Conservation (phyloP, 2,329 filamentous ascomycete species). For the Pleomassaria siparia region DNA sequence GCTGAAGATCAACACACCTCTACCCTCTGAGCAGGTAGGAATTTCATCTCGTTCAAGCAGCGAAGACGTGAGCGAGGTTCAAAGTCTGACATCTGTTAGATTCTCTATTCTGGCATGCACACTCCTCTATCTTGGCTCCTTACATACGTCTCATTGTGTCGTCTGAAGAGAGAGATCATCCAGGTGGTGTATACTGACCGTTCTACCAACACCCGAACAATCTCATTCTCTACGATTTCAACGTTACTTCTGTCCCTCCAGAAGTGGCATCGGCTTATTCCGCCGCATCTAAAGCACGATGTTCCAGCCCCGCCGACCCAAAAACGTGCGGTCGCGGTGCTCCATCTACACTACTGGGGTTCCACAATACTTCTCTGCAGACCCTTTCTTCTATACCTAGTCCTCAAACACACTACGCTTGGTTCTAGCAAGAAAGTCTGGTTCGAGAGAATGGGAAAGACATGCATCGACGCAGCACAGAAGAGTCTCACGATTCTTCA, state of each 20-base stretch:
- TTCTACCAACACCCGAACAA: conserved; percentile 22
- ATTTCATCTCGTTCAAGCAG: neutral
- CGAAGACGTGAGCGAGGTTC: neutral
- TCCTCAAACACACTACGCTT: conserved; percentile 29
- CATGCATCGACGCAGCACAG: conserved; percentile 36
- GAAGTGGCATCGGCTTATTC: conserved; percentile 37
- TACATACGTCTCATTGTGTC: conserved; percentile 33
- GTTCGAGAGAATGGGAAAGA: conserved; percentile 38
- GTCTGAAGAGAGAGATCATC: conserved; percentile 38
- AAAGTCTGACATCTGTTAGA: conserved; percentile 16
- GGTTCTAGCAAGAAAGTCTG: conserved; percentile 31
- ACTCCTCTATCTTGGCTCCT: conserved; percentile 37
- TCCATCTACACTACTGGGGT: conserved; percentile 41
- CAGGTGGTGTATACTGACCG: conserved; percentile 38
- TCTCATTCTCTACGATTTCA: conserved; percentile 39
- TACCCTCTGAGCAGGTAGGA: conserved; percentile 38
- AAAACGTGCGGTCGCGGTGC: conserved; percentile 35
- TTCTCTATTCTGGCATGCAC: conserved; percentile 37
- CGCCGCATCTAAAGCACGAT: conserved; percentile 35
- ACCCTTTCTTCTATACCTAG: conserved; percentile 38
- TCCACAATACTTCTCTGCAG: conserved; percentile 37
- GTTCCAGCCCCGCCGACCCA: conserved; percentile 34
- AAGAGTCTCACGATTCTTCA: conserved; percentile 30
- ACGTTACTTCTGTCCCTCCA: conserved; percentile 33
- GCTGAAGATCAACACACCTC: conserved; percentile 31